Conservation (phyloP, 148 eudicot genomes). For the Silene latifolia region DNA sequence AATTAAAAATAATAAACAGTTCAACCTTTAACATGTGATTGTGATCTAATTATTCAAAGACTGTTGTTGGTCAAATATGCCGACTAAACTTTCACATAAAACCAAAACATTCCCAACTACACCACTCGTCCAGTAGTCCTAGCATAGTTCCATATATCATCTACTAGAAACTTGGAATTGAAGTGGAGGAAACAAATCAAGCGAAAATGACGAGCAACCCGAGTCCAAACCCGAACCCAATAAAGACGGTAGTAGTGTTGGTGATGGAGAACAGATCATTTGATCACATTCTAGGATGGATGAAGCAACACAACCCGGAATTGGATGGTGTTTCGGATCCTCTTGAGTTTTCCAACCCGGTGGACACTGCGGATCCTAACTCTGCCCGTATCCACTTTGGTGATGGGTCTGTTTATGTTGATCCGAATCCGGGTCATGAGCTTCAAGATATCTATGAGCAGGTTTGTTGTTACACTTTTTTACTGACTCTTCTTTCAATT, state of each 20-base stretch:
- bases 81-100: not conserved
- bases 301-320: conserved; percentile 59
- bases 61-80: not conserved
- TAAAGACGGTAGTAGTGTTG: conserved; percentile 68
- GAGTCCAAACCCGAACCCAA: conserved; percentile 39
- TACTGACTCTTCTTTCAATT: not conserved
- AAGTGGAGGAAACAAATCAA: not conserved
- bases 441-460: conserved; percentile 64
- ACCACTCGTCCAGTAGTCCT: not conserved
- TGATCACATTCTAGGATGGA: conserved; percentile 78
- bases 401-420: conserved; percentile 45
- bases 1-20: not conserved
- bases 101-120: not conserved
- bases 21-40: not conserved
- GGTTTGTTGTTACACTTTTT: conserved; percentile 16
- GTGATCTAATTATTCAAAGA: conserved; percentile 1
- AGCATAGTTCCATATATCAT: not conserved
- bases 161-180: not conserved
- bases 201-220: conserved; percentile 7
- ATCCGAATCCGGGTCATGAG: conserved; percentile 75
- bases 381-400: conserved; percentile 39
- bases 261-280: conserved; percentile 81
- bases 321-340: conserved; percentile 54
- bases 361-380: conserved; percentile 35
- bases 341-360: conserved; percentile 45